These are phyloP conservation scores for Candida argentea DNA, from an alignment of 805 yeast species.

Conservation along the genomic window DNA sequence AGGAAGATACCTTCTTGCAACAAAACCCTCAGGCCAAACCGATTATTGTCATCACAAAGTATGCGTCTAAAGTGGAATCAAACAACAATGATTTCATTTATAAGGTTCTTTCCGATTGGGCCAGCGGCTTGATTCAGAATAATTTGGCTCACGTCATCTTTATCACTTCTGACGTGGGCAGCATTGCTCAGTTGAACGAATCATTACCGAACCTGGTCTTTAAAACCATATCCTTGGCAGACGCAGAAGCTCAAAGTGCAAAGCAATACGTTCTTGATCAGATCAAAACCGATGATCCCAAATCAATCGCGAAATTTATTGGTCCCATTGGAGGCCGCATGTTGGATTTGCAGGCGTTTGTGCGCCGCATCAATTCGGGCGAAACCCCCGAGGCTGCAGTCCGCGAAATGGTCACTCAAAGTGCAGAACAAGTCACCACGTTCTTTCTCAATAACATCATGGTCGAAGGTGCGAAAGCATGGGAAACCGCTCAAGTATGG, in stretches of 20 bases:
- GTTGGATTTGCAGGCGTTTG: constrained; percentile 85
- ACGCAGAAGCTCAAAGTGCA: constrained; percentile 69
- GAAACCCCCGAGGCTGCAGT: constrained; percentile 73
- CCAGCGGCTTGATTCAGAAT: constrained; percentile 61
- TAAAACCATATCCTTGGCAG: constrained; percentile 63
- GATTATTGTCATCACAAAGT: constrained; percentile 74
- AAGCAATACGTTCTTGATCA: constrained; percentile 57
- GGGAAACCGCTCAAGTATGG: constrained; percentile 85
- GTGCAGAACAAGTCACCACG: constrained; percentile 82
- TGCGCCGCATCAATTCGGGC: constrained; percentile 80
- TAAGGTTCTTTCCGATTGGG: constrained; percentile 80
- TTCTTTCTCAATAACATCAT: constrained; percentile 41
- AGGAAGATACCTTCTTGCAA: constrained; percentile 75
- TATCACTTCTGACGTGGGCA: constrained; percentile 78
- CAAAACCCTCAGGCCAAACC: constrained; percentile 83
- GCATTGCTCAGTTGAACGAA: constrained; percentile 53
- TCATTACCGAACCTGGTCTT: constrained; percentile 84
- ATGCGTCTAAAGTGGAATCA: constrained; percentile 38
- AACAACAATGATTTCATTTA: constrained; percentile 55
- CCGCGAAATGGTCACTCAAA: constrained; percentile 69
- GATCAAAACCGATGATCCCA: constrained; percentile 22
- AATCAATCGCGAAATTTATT: constrained; percentile 44
- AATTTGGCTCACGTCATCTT: constrained; percentile 86
- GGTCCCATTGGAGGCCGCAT: constrained; percentile 89
- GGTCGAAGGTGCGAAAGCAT: constrained; percentile 30